Conservation (phyloP, 2,329 filamentous ascomycete species). For the Aureobasidium sp. region DNA sequence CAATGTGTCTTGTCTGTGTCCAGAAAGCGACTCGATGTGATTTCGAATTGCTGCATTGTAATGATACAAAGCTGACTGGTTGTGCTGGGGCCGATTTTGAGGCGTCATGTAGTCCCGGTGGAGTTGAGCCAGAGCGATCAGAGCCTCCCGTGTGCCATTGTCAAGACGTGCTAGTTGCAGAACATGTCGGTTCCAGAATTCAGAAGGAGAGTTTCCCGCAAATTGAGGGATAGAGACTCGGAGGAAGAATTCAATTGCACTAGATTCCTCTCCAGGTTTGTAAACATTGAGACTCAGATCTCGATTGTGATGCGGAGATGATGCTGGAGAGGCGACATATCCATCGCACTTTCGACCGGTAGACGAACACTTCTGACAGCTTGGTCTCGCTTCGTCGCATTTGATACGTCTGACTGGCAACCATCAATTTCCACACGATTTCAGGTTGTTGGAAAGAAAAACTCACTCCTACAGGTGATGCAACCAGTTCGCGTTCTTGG, state of each 20-base stretch:
- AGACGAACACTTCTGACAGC: constrained; percentile 47
- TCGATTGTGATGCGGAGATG: neutral
- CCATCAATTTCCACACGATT: neutral
- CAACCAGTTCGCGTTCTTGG: neutral
- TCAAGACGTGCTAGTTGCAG: neutral
- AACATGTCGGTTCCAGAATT: neutral
- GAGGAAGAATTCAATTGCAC: constrained; percentile 1
- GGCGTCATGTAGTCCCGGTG: neutral
- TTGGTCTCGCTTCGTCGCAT: constrained; percentile 50
- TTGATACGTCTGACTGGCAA: constrained; percentile 46
- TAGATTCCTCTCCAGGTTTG: neutral
- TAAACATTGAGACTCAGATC: neutral
- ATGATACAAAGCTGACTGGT: neutral
- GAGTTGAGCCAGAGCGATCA: neutral
- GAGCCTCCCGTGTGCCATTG: neutral
- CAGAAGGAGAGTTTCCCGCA: neutral
- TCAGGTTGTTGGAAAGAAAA: neutral
- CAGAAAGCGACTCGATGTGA: neutral
- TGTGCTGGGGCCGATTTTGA: neutral
- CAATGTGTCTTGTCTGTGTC: neutral
- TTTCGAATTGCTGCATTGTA: neutral
- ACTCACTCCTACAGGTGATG: constrained; percentile 2
- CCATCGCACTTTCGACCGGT: constrained; percentile 53
- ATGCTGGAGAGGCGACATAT: constrained; percentile 30
- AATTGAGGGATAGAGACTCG: constrained; percentile 1